A percentile compares a stretch with the other conserved stretches of the same genome.
Evolutionary conservation across 148 eudicot genomes (phyloP).

Genomic region (Vaccinium macrocarpon): DNA sequence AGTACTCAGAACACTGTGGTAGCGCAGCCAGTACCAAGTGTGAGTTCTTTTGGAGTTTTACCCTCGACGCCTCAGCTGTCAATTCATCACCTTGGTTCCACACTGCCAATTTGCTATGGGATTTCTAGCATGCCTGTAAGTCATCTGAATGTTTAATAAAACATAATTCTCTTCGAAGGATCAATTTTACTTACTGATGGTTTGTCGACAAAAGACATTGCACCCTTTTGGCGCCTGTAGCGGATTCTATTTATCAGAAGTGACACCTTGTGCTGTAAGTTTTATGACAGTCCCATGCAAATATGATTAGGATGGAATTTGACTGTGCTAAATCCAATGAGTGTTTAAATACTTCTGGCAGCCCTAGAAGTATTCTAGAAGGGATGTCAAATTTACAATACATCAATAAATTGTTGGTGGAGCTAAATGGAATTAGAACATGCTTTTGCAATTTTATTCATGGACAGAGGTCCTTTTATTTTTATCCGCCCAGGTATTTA

Average conservation of each 20-base stretch:
- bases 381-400: background rate
- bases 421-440: background rate
- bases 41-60: constrained; percentile 50
- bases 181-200: background rate
- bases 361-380: background rate
- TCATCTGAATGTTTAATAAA: constrained; percentile 2
- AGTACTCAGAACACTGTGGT: constrained; percentile 19
- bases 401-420: background rate
- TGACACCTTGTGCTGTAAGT: background rate
- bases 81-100: constrained; percentile 18
- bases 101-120: constrained; percentile 41
- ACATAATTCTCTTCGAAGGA: background rate
- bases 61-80: constrained; percentile 26
- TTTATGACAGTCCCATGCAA: background rate
- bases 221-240: background rate
- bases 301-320: background rate
- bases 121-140: constrained; percentile 73
- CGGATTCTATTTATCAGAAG: background rate
- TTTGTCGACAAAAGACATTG: background rate
- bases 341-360: background rate
- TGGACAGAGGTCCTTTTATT: background rate
- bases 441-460: constrained; percentile 1
- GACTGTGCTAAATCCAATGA: background rate
- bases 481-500: background rate
- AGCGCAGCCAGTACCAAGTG: constrained; percentile 25